Percentiles rank a stretch among this genome's conserved stretches.
phyloP scores from a whole-genome alignment of 345 rosid species.

The Eucalyptus melliodora region DNA sequence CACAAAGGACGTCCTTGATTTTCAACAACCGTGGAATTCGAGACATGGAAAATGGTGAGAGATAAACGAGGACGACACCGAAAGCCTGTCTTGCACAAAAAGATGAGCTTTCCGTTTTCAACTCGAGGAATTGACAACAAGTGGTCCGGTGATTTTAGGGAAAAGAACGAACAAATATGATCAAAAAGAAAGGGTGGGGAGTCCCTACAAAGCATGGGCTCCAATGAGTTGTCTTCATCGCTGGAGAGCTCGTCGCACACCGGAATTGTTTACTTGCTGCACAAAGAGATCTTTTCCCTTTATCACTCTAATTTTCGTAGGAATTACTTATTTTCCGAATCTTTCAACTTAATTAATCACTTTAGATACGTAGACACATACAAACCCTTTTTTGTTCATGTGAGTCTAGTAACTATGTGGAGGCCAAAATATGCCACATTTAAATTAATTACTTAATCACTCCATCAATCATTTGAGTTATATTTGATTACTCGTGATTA shows the following conservation, averaged over 20 bases:
- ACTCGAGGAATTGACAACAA: neutral
- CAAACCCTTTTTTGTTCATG: neutral
- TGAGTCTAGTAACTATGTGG: neutral
- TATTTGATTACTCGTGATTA: neutral
- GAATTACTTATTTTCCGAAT: accelerated
- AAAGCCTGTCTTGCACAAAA: neutral
- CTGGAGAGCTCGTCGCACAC: neutral
- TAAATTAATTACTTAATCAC: neutral
- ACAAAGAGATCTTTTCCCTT: neutral
- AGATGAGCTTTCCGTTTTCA: neutral
- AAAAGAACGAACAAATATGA: neutral
- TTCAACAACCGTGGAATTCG: neutral
- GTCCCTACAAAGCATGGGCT: neutral
- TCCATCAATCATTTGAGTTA: neutral
- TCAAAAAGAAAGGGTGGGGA: neutral
- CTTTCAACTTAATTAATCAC: neutral
- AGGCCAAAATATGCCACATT: neutral
- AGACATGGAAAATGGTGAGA: neutral
- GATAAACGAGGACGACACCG: neutral
- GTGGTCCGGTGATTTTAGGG: neutral
- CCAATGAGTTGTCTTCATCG: neutral
- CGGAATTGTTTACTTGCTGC: neutral
- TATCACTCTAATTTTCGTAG: neutral
- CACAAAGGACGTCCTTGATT: neutral
- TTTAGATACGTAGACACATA: accelerated